Evolutionary conservation across 257 asterid genomes (phyloP), one percentile per base, ranked within the genome.

Genomic region (Przewalskia tangutica): DNA sequence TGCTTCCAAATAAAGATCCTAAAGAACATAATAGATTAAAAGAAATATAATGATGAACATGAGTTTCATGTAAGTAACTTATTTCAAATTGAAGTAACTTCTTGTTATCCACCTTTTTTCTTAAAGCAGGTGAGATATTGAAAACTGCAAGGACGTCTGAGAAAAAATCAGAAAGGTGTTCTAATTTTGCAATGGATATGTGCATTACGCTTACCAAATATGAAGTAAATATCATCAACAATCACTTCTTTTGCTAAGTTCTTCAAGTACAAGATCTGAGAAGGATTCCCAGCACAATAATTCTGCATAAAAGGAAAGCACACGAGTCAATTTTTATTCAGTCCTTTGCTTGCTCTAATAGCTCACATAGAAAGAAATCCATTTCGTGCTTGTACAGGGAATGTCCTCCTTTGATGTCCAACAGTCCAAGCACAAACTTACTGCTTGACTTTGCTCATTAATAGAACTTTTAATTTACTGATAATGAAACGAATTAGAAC

Each of bases 181-280:
- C 23, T 50, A 76, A 44, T 77, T 54, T 32, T 70, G 32, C 50
- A 59, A 27, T 79, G 55, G 75, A 64, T 40, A 14, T 38, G 64
- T 82, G 82, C 53, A 64, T 46, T n/a, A 17, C 18, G 83, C 97
- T 89, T 88, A 93, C 98, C 98, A 89, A 95, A 94, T 81, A 94
- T 78, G 67, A 87, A 91, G 89, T 89, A 92, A 86, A 95, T 88
- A 85, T 95, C 99, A 67, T 94, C 97, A 75, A 86, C 89, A 80
- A 86, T 90, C 82, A 94, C 98, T 85, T 95, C 99, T 83, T 93
- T 95, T 16, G 95, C 95, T 89, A 95, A 89, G 88, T 95, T 95
- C 90, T 95, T 95, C 64, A 91, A 84, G 86, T 95, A 95, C 89
- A 95, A 73, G 53, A 92, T 93, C 38, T 92, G 85, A 81, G 93